Evolutionary conservation across 257 asterid species (phyloP).

Genomic region (Rehmannia glutinosa): DNA sequence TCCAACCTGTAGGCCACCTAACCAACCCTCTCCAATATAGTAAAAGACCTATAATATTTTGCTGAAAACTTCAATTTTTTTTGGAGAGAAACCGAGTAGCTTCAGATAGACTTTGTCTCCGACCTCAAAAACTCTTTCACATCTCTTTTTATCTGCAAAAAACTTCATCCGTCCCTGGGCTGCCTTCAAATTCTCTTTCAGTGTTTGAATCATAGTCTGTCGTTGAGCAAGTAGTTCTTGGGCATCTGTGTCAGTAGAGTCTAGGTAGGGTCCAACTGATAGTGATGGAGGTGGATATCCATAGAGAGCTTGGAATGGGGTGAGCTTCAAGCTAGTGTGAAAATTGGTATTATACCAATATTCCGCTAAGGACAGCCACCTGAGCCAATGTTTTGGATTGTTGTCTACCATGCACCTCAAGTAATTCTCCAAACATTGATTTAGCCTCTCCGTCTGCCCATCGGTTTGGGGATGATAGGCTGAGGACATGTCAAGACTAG

Average conservation of each 20-base stretch:
- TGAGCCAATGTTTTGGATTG: background rate
- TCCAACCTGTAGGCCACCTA: background rate
- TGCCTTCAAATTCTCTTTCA: background rate
- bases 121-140: background rate
- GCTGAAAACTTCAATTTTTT: background rate
- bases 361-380: background rate
- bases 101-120: background rate
- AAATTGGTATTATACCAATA: background rate
- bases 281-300: background rate
- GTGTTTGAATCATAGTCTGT: no score
- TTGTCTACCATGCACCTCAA: background rate
- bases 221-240: background rate
- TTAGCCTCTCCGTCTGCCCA: no score
- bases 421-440: background rate
- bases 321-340: background rate
- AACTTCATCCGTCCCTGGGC: background rate
- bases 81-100: background rate
- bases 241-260: no score
- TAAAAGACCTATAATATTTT: background rate
- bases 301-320: no score
- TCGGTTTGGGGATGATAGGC: background rate
- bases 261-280: no score
- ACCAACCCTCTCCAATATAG: background rate
- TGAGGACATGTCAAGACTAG: background rate
- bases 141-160: no score